Percentiles rank a stretch among this genome's conserved stretches.
Evolutionary conservation across 257 asterid genomes (phyloP).

Genomic region (Capsicum chinense): DNA sequence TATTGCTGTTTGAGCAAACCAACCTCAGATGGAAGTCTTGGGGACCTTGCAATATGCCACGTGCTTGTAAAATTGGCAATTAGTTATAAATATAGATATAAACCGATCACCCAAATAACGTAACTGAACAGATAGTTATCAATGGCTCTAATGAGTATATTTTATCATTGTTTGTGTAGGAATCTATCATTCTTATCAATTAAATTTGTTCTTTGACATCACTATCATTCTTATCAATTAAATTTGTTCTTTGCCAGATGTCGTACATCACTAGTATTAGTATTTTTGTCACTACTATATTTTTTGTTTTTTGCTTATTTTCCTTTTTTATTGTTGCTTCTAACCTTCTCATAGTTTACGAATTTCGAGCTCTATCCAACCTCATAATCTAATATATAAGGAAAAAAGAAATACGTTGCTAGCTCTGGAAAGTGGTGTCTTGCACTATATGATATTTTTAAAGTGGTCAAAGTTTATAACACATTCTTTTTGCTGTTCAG

Average conservation of each 20-base stretch:
- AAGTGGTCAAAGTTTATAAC: neutral
- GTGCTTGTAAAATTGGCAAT: neutral
- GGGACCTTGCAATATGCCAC: neutral
- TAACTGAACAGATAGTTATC: neutral
- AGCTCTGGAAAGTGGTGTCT: neutral
- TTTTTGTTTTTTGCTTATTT: conserved; percentile 6
- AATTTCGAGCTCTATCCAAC: conserved; percentile 17
- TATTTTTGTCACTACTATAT: neutral
- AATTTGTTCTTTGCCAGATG: neutral
- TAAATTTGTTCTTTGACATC: neutral
- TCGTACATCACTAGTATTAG: neutral
- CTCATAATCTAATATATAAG: neutral
- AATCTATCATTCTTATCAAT: neutral
- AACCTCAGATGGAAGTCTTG: neutral
- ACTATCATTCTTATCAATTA: neutral
- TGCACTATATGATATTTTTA: neutral
- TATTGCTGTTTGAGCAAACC: neutral
- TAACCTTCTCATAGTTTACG: neutral
- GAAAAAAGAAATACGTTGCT: neutral
- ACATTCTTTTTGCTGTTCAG: conserved; percentile 1
- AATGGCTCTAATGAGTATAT: neutral
- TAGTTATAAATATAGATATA: neutral
- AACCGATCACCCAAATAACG: neutral
- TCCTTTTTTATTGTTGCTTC: neutral
- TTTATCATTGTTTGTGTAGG: conserved; percentile 10